A percentile compares a stretch with the other conserved stretches of the same genome.
phyloP scores from a whole-genome alignment of 768 basidiomycete species.

The Lactarius pseudohatsudake region DNA sequence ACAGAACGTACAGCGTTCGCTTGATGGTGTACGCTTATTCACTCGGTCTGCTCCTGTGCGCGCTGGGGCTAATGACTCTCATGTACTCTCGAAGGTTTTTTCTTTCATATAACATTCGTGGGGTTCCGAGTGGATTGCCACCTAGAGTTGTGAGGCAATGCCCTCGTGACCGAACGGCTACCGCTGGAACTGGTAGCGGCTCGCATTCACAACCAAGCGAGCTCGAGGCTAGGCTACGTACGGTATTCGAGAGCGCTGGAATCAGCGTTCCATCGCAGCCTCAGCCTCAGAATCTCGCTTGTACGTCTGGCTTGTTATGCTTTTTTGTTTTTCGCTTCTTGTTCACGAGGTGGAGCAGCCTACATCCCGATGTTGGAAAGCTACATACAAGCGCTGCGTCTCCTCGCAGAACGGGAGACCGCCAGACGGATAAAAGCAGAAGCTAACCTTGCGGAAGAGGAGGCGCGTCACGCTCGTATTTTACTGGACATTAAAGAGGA shows the following conservation, averaged over 20 bases:
- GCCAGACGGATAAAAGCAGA: conserved; percentile 11
- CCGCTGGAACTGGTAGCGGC: neutral
- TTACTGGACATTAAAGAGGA: conserved; percentile 29
- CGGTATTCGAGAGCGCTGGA: conserved; percentile 9
- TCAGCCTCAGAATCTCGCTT: conserved; percentile 1
- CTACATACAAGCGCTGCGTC: conserved; percentile 1
- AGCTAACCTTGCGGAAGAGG: conserved; percentile 18
- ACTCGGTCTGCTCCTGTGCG: neutral
- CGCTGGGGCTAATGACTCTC: neutral
- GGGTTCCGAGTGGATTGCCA: neutral
- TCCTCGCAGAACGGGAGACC: neutral
- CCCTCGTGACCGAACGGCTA: neutral
- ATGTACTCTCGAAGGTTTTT: conserved; percentile 9
- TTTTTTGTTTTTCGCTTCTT: neutral
- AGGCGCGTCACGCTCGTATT: conserved; percentile 18
- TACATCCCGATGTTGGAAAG: conserved; percentile 1
- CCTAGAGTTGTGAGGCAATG: neutral
- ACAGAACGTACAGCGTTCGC: neutral
- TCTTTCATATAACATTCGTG: conserved; percentile 6
- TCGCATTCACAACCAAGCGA: neutral
- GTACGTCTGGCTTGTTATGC: conserved; percentile 9
- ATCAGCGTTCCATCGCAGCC: conserved; percentile 3
- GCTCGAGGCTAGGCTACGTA: conserved; percentile 13
- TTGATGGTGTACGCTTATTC: conserved; percentile 21
- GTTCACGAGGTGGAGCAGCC: conserved; percentile 7